phyloP scores from a whole-genome alignment of 805 yeast species.

The Hanseniaspora nectarophila region DNA sequence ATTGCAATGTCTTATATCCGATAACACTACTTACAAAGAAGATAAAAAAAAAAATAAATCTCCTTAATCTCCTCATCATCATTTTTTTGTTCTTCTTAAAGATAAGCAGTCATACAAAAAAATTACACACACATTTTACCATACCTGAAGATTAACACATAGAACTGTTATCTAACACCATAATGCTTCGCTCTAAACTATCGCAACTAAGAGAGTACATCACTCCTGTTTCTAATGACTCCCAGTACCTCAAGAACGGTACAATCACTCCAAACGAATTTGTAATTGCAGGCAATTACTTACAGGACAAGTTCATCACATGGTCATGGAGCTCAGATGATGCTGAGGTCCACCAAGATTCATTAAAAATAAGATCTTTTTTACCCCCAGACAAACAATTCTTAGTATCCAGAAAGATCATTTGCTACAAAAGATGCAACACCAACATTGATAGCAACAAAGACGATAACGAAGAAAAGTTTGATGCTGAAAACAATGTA shows the following conservation, averaged over 20 bases:
- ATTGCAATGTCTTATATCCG: too few species aligned
- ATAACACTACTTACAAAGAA: too few species aligned
- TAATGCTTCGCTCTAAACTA: constrained; percentile 58
- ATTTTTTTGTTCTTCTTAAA: too few species aligned
- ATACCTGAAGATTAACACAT: neutral
- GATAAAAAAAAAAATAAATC: too few species aligned
- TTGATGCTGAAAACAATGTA: constrained; percentile 21
- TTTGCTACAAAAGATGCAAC: constrained; percentile 44
- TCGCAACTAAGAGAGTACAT: constrained; percentile 82
- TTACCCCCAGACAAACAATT: constrained; percentile 80
- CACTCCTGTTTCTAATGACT: constrained; percentile 79
- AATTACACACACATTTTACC: too few species aligned
- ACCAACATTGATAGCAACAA: constrained; percentile 28
- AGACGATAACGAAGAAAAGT: constrained; percentile 19
- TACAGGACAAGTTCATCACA: constrained; percentile 85
- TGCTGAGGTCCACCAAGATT: constrained; percentile 34
- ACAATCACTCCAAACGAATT: constrained; percentile 94
- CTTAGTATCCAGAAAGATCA: constrained; percentile 79
- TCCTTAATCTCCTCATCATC: too few species aligned
- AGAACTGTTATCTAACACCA: neutral
- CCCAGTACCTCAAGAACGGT: constrained; percentile 77
- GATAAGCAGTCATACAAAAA: neutral
- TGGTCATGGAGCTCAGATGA: constrained; percentile 82
- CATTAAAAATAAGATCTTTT: constrained; percentile 36
- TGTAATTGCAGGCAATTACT: constrained; percentile 84